Evolutionary conservation across 352 stramenopile species (phyloP), one percentile per base, ranked within the genome.

Genomic region (Phytophthora gonapodyides): DNA sequence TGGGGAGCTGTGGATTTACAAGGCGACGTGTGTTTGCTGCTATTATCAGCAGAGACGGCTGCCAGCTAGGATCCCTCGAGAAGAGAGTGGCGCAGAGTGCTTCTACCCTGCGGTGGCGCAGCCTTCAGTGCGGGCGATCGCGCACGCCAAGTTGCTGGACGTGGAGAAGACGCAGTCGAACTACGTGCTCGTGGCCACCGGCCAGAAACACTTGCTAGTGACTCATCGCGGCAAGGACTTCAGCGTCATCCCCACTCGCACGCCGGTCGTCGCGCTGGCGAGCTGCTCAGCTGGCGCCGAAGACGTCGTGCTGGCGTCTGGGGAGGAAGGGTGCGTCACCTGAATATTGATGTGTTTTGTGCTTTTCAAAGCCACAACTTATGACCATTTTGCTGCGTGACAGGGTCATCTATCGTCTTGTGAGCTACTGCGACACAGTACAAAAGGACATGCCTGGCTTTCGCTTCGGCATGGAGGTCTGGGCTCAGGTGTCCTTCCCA

Each of bases 111-210:
- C 45, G 2, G 7, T 59, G 0, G 13, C n/a, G 2, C 44, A 74
- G 52, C 72, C 74, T 56, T 37, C 54, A 47, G 75, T 83, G 19
- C 37, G 60, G n/a, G 74, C 61, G 13, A 74, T 84, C 24, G 44
- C 47, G 38, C 65, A 44, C 11, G 64, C 77, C 27, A 70, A 62
- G 34, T 44, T 84, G 42, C 54, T 76, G 38, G 79, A 88, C 19
- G 59, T 80, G 27, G 76, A 88, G 61, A 68, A 71, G 15, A 85
- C 78, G 48, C 67, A 78, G 31, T 83, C 79, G 35, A 75, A 71
- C 24, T 88, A 88, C 43, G 54, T 74, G 45, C 51, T 88, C 13
- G 62, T 84, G 16, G 71, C 69, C 38, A 78, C 70, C 8, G 72
- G 64, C 0, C 67, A 83, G 41, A 71, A 79, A n/a, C 63, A 82